Base-by-base conservation (phyloP, 495 filamentous ascomycete genomes). In the Trichoderma orchidacearum region DNA sequence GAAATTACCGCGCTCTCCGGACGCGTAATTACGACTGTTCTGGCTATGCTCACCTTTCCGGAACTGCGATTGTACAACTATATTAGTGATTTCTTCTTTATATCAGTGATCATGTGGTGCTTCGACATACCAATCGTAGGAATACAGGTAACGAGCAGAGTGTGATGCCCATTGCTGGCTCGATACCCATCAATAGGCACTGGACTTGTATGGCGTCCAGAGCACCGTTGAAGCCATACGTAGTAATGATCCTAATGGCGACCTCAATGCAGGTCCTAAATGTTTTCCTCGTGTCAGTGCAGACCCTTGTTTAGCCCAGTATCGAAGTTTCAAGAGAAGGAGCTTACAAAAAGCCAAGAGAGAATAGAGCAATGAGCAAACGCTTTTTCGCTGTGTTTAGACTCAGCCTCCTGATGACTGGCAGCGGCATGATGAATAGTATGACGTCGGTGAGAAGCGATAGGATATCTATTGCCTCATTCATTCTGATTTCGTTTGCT, bases 381-480 rank as follows among this genome's bases (percentile, higher is more conserved):
- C 53, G 53, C 53, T 30, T 55, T 15, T 55, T 55, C 9, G 11
- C 7, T 9, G 25, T 32, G 31, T 30, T 25, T 5, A 55, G 53
- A 15, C 23, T 55, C 53, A 55, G 31, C 11, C 18, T 36, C n/a
- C 30, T 36, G 30, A 55, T 32, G 2, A 55, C 53, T 3, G 53
- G 53, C 30, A 55, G 21, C 9, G 53, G 53, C 53, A 55, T 55
- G 12, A 27, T 27, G 31, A 55, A 55, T 6, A 55, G 18, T 2
- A 55, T 55, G 53, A 30, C 53, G 31, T 55, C 53, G 12, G 53
- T 55, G 53, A 55, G 53, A 17, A 55, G 53, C 8, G 53, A 55
- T 31, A 55, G 5, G 18, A 55, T 55, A 13, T 55, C 53, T 11
- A 55, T 55, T 5, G 53, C 53, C 27, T 34, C 53, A 12, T 55